Base-by-base conservation (phyloP, 768 basidiomycete species). In the Trametes coccinea region DNA sequence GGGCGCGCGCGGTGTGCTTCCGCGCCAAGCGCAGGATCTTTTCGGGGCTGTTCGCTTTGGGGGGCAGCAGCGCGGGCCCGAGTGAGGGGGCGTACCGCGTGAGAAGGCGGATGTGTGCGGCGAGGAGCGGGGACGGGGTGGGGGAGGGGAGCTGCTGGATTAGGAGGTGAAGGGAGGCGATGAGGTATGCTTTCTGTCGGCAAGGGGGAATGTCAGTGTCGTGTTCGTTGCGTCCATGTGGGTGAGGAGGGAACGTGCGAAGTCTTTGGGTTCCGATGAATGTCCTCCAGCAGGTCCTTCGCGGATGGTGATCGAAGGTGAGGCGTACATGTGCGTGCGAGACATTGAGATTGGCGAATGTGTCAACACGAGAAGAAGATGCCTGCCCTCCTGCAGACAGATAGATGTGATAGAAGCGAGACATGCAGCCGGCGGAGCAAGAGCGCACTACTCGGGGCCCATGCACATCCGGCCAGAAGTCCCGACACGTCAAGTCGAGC, bases 1-100 rank as follows among this genome's bases (percentile, higher is more conserved):
- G 57, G 71, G 67, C 41, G 31, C 60, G 61, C 2, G 62, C 61
- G 2, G 83, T 79, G 69, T 87, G 87, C 65, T 79, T 79, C 53
- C 76, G 74, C 9, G 82, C 81, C 11, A 74, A 67, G 41, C 69
- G 71, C 53, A 80, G 58, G 9, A 78, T 70, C 69, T 77, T 79
- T 37, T 67, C 66, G 3, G 61, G 56, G 27, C 65, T 60, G 41
- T 65, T 60, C 46, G 53, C 49, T 43, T 68, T 64, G 8, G 67
- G 39, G 5, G 69, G 69, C 7, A 69, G 66, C 9, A 65, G 55
- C 14, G 62, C 41, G 51, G 65, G 56, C 8, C 58, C 58, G n/a
- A 72, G 59, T 14, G 61, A 43, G 27, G 49, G 48, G 5, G 69
- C 60, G 30, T 67, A 30, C n/a, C 60, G 40, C 16, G 62, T 46